Percentiles rank a stretch among this genome's conserved stretches.
Evolutionary conservation across 768 basidiomycete genomes (phyloP).

Genomic region (Suillus subluteus): DNA sequence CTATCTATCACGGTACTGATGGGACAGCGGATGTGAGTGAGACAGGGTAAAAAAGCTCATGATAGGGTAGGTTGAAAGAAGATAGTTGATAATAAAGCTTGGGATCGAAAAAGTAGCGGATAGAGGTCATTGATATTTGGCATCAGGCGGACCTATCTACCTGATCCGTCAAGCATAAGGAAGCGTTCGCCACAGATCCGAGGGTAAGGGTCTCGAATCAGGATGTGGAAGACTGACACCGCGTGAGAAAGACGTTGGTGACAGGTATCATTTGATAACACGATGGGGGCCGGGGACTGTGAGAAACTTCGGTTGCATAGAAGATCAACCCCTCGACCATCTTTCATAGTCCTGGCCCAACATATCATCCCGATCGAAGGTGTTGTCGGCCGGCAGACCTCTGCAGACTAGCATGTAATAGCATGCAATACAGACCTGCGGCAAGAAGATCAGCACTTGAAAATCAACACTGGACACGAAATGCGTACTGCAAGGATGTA

Average conservation of each 20-base stretch:
- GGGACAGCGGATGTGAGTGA: not conserved
- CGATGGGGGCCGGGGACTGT: not conserved
- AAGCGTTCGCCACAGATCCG: not conserved
- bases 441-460: not conserved
- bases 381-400: not conserved
- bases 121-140: not conserved
- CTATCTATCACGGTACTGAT: not conserved
- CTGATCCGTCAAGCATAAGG: not conserved
- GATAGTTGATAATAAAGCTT: not conserved
- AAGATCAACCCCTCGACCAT: not conserved
- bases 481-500: not conserved
- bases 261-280: not conserved
- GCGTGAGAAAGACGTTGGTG: not conserved
- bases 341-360: not conserved
- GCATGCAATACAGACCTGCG: not conserved
- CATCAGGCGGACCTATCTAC: not conserved
- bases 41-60: not conserved
- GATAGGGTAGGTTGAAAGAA: not conserved
- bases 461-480: too few species aligned
- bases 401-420: not conserved
- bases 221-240: not conserved
- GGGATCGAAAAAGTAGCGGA: not conserved
- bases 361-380: not conserved
- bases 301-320: not conserved
- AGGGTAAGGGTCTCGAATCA: not conserved